Evolutionary conservation across 2,329 filamentous ascomycete species (phyloP), one percentile per base, ranked within the genome.

Genomic region (Cephalotrichum gorgonifer): DNA sequence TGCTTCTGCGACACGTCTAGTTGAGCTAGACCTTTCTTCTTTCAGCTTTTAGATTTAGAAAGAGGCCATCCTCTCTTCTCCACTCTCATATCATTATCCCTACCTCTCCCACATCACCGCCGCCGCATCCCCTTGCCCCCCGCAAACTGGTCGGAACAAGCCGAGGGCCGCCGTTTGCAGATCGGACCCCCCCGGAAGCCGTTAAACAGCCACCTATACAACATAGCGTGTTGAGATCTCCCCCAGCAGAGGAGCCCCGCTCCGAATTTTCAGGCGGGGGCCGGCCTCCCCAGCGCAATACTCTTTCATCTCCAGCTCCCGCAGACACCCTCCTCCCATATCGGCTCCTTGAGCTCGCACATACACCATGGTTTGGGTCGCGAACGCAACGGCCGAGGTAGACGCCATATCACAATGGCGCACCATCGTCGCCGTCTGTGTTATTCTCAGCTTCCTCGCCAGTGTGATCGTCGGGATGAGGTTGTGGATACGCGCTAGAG

Each of bases 361-460:
- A 39, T 6, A 2, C 6, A 17, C 17, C n/a, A 22, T 76, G 73
- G 65, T 61, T 50, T 78, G 73, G 74, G 73, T 78, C 43, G 54
- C 68, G 41, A 69, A 76, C 61, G 73, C 70, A 45, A 61, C 70
- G 7, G 62, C 68, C 6, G 69, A 71, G 54, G 61, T 76, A 23
- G 64, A 77, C 43, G 63, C 59, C 20, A 53, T 62, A 49, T 78
- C 75, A 3, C 61, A 76, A 47, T 78, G 70, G 52, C 66, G 59
- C 20, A 64, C 63, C 30, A 76, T 78, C 39, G 62, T 78, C 23
- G 62, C 64, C n/a, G 67, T 78, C 23, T 74, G 69, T 52, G 51
- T 69, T n/a, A 57, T 65, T 20, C 55, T 78, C 14, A 71, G 72
- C 0, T 47, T 66, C 0, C 48, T 75, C 4, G 73, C 74, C 50